Evolutionary conservation across 1,284 basidiomycete species (phyloP).

Genomic region (Ceratobasidium papillatum): DNA sequence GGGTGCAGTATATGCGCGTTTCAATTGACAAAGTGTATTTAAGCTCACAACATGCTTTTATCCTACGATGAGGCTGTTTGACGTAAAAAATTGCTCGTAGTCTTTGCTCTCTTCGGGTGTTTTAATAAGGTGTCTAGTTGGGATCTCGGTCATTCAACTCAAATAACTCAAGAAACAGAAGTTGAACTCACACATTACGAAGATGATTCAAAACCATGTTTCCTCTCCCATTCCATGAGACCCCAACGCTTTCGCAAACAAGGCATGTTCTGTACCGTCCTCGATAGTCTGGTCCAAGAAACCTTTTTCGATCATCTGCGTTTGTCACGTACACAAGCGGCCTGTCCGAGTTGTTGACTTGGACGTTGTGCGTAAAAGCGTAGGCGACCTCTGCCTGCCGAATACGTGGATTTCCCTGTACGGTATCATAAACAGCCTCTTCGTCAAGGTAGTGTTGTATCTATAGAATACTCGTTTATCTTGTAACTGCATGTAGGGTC

Average conservation of each 20-base stretch:
- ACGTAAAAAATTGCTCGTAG: background rate
- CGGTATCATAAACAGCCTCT: background rate
- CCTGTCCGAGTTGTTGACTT: no score
- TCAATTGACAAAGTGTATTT: no score
- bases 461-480: background rate
- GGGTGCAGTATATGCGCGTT: no score
- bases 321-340: background rate
- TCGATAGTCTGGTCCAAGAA: background rate
- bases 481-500: no score
- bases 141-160: background rate
- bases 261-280: background rate
- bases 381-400: background rate
- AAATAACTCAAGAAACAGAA: background rate
- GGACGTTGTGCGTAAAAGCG: background rate
- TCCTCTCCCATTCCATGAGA: background rate
- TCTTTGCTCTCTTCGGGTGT: background rate
- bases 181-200: background rate
- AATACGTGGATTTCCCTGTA: background rate
- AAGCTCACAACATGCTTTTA: no score
- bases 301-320: no score
- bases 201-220: background rate
- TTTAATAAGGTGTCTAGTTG: background rate
- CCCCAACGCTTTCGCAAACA: background rate
- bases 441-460: conserved; percentile 8
- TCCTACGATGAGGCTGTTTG: no score